Evolutionary conservation across 1,139 yeast genomes (phyloP), one percentile per base, ranked within the genome.

Genomic region (Lodderomyces beijingensis): DNA sequence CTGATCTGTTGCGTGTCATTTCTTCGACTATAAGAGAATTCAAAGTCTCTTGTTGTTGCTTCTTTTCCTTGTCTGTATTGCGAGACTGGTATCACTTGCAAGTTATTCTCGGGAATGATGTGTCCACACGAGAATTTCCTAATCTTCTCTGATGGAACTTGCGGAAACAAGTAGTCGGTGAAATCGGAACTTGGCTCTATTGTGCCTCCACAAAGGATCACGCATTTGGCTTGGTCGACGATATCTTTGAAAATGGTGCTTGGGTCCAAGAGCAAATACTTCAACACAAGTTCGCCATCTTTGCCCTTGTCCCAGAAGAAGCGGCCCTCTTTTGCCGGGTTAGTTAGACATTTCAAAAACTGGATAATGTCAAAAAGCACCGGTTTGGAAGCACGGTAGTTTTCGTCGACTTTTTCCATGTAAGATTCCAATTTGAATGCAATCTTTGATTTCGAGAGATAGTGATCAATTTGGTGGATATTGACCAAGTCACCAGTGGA

Each of bases 171-270:
- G 41, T 71, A 74, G 18, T 75, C 66, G 7, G 70, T 57, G 48
- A 81, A 84, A 44, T 89, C 96, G 11, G 67, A 54, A 37, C 80
- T 67, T 0, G 98, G 98, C 50, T 87, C 94, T 96, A 89, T 88
- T 0, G 98, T 89, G 12, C 98, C 98, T 23, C 98, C 98, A 8
- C 96, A 94, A 4, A 89, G 55, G 3, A 89, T 64, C 0, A 89
- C 81, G 51, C 93, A 82, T 43, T 70, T 72, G 0, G 89, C 72
- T 21, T 78, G 72, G 5, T 76, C 74, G 0, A 86, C 75, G 2
- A 89, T 65, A 9, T 78, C 80, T 38, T 68, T 66, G 50, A 89
- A 87, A 2, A 77, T 64, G 32, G 73, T 75, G 36, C 89, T 77
- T 1, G 96, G 95, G 49, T 89, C 96, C 9, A 89, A 62, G 10